A percentile compares a stretch with the other conserved stretches of the same genome.
Evolutionary conservation across 768 basidiomycete genomes (phyloP).

Genomic region (Boletellus emodensis): DNA sequence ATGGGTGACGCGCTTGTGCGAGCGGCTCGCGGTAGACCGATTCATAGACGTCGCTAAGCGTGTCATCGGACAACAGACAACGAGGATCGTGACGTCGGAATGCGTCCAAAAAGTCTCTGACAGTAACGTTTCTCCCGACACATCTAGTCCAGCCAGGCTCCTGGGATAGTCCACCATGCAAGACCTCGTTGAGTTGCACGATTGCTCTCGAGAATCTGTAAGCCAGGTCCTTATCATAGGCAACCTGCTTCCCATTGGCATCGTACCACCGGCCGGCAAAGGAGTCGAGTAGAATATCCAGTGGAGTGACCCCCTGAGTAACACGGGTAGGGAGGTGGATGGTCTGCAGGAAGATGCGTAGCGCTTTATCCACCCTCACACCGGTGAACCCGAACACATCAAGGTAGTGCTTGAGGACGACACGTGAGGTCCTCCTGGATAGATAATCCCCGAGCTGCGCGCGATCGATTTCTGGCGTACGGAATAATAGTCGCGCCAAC

Average conservation of each 20-base stretch:
- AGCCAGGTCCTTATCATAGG: conserved; percentile 80
- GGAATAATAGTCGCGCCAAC: conserved; percentile 79
- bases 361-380: conserved; percentile 80
- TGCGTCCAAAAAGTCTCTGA: conserved; percentile 77
- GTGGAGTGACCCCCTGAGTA: conserved; percentile 24
- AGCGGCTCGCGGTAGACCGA: conserved; percentile 72
- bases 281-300: conserved; percentile 68
- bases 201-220: conserved; percentile 74
- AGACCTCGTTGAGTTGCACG: conserved; percentile 82
- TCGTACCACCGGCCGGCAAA: conserved; percentile 91
- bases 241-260: conserved; percentile 72
- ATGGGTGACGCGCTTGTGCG: conserved; percentile 58
- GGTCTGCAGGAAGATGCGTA: conserved; percentile 85
- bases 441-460: conserved; percentile 82
- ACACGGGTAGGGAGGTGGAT: conserved; percentile 57
- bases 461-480: conserved; percentile 78
- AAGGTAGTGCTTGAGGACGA: conserved; percentile 77
- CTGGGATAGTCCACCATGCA: conserved; percentile 71
- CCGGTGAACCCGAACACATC: conserved; percentile 85
- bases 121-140: conserved; percentile 56
- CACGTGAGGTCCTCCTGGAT: conserved; percentile 64
- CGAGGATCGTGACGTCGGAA: conserved; percentile 78
- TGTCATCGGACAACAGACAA: conserved; percentile 65
- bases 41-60: conserved; percentile 72
- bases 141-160: conserved; percentile 54